Conservation (phyloP, 2,329 filamentous ascomycete genomes). For the Dothistroma septosporum region DNA sequence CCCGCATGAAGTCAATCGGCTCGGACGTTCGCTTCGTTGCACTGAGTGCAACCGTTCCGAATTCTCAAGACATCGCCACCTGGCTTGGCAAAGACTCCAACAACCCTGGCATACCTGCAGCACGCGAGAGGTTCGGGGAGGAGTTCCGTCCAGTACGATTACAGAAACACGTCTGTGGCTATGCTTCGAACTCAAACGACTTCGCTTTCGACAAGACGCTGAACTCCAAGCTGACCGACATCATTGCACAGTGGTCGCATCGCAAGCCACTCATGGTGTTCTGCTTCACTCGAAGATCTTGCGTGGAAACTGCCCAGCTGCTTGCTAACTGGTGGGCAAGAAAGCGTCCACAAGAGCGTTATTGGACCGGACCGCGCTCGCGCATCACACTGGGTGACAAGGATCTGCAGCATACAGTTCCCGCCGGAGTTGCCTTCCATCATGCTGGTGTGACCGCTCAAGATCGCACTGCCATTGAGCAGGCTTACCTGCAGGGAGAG, state of each 20-base stretch:
- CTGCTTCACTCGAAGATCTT: conserved; percentile 71
- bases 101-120: conserved; percentile 60
- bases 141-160: conserved; percentile 75
- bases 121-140: conserved; percentile 68
- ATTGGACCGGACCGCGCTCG: conserved; percentile 60
- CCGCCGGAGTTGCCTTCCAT: conserved; percentile 71
- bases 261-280: conserved; percentile 79
- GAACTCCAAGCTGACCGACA: conserved; percentile 59
- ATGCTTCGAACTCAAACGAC: conserved; percentile 61
- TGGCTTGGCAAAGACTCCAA: conserved; percentile 69
- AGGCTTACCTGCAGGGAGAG: conserved; percentile 64
- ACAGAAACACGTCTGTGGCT: conserved; percentile 72
- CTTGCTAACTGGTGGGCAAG: conserved; percentile 63
- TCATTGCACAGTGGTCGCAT: conserved; percentile 64
- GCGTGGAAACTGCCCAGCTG: conserved; percentile 62
- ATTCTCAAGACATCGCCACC: conserved; percentile 71
- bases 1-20: conserved; percentile 78
- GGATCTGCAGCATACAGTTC: conserved; percentile 55
- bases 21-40: conserved; percentile 74
- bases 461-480: conserved; percentile 65
- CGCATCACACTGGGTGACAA: conserved; percentile 52
- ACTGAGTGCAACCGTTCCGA: conserved; percentile 78
- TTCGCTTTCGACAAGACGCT: conserved; percentile 72
- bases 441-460: conserved; percentile 67
- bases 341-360: conserved; percentile 48